Evolutionary conservation across 306 rosid genomes (phyloP).

Genomic region (Medicago lupulina): DNA sequence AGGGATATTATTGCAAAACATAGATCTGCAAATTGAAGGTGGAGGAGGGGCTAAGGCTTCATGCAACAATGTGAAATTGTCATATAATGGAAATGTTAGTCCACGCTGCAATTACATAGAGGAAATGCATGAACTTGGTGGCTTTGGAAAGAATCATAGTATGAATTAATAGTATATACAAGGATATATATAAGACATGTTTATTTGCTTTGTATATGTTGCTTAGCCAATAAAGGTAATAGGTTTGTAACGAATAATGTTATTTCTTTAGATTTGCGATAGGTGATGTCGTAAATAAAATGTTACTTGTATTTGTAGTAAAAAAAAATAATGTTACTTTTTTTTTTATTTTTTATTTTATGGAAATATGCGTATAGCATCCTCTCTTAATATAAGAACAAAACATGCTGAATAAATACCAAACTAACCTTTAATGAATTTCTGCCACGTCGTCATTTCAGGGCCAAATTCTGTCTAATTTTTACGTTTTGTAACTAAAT

Average conservation of each 20-base stretch:
- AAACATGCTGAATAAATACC: too few species aligned
- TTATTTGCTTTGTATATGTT: background rate
- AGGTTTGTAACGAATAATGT: background rate
- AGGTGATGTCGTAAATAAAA: background rate
- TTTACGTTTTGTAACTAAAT: too few species aligned
- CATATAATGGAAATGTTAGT: conserved; percentile 46
- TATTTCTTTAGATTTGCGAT: background rate
- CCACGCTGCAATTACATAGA: conserved; percentile 53
- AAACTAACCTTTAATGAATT: too few species aligned
- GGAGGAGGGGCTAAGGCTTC: conserved; percentile 43
- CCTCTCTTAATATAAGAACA: too few species aligned
- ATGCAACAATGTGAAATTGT: conserved; percentile 53
- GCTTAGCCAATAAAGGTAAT: background rate
- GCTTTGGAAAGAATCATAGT: background rate
- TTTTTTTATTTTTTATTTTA: too few species aligned
- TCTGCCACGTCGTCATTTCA: too few species aligned
- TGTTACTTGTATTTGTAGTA: background rate
- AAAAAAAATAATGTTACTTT: too few species aligned
- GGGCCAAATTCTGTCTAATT: too few species aligned
- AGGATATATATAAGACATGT: background rate
- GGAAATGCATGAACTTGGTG: background rate
- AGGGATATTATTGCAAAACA: conserved; percentile 61
- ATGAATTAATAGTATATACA: background rate
- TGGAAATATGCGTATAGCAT: too few species aligned
- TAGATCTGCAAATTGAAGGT: conserved; percentile 44